Evolutionary conservation across 1,284 basidiomycete genomes (phyloP).

Genomic region (Athelia sp.): DNA sequence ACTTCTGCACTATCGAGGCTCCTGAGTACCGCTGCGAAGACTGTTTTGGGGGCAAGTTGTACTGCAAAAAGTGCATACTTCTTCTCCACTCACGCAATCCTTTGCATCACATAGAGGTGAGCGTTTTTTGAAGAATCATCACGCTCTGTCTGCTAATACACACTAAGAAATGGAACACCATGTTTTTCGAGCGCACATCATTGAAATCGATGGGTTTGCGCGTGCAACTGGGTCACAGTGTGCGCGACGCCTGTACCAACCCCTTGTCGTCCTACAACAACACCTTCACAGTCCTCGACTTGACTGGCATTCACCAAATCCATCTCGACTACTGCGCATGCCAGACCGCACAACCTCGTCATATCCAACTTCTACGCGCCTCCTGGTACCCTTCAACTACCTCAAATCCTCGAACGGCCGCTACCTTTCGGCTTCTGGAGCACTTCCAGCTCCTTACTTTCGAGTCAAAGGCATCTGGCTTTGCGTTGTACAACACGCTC

Average conservation of each 20-base stretch:
- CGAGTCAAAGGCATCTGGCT: slow-evolving; percentile 7
- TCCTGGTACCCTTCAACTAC: slow-evolving; percentile 15
- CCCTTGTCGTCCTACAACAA: slow-evolving; percentile 4
- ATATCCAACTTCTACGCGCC: slow-evolving; percentile 12
- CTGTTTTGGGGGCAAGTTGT: not conserved
- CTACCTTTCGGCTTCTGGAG: slow-evolving; percentile 13
- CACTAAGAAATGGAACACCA: not conserved
- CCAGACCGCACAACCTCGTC: slow-evolving; percentile 2
- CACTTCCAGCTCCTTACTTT: slow-evolving; percentile 14
- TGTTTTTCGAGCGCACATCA: slow-evolving; percentile 6
- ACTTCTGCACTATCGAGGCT: not conserved
- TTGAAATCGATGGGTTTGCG: slow-evolving; percentile 14
- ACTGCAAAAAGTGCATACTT: not conserved
- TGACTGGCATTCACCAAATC: slow-evolving; percentile 24
- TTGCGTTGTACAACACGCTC: slow-evolving; percentile 11
- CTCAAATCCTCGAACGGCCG: slow-evolving; percentile 12
- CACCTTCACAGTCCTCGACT: slow-evolving; percentile 23
- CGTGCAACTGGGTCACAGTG: slow-evolving; percentile 19
- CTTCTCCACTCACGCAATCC: not conserved
- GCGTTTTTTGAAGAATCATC: not conserved
- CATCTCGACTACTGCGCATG: slow-evolving; percentile 27
- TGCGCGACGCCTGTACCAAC: slow-evolving; percentile 6
- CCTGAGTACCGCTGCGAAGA: not conserved
- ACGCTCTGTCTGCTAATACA: not conserved
- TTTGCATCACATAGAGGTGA: not conserved